Conservation (phyloP, 192 early-diverging fungal species). For the Allomyces javanicus region DNA sequence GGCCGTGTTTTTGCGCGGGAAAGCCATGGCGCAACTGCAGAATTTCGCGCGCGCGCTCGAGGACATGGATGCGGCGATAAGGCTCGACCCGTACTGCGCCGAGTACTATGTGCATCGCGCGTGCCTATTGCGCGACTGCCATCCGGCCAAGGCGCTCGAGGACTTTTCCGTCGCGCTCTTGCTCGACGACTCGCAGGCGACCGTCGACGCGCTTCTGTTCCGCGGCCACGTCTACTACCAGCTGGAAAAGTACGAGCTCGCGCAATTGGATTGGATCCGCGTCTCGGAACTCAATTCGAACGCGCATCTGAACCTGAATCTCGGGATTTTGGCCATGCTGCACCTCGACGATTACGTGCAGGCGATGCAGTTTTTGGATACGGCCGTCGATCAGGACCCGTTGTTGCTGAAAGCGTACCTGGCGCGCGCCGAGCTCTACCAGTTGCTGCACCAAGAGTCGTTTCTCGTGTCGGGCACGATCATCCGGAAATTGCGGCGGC, state of each 20-base stretch:
- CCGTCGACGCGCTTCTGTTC: constrained; percentile 16
- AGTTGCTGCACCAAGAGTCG: constrained; percentile 16
- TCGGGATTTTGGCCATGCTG: constrained; percentile 27
- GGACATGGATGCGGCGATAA: constrained; percentile 23
- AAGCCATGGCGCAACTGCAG: neutral
- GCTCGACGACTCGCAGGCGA: constrained; percentile 17
- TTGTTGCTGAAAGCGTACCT: constrained; percentile 18
- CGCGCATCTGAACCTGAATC: constrained; percentile 15
- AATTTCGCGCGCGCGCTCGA: constrained; percentile 1
- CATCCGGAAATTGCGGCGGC: neutral
- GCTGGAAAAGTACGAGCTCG: constrained; percentile 19
- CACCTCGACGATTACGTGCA: constrained; percentile 16
- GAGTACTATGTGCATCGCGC: constrained; percentile 23
- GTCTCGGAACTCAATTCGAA: constrained; percentile 2
- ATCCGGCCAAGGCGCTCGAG: constrained; percentile 22
- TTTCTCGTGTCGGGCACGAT: constrained; percentile 4
- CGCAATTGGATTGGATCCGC: constrained; percentile 24
- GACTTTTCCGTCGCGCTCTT: constrained; percentile 25
- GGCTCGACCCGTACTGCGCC: constrained; percentile 18
- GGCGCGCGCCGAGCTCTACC: constrained; percentile 26
- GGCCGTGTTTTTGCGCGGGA: neutral
- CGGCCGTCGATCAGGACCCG: constrained; percentile 19
- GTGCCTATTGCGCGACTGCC: constrained; percentile 20
- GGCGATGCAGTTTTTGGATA: constrained; percentile 23
- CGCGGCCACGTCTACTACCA: constrained; percentile 16